Percentiles rank a stretch among this genome's conserved stretches.
Evolutionary conservation across 495 filamentous ascomycete genomes (phyloP).

Genomic region (Annulohypoxylon moriforme): DNA sequence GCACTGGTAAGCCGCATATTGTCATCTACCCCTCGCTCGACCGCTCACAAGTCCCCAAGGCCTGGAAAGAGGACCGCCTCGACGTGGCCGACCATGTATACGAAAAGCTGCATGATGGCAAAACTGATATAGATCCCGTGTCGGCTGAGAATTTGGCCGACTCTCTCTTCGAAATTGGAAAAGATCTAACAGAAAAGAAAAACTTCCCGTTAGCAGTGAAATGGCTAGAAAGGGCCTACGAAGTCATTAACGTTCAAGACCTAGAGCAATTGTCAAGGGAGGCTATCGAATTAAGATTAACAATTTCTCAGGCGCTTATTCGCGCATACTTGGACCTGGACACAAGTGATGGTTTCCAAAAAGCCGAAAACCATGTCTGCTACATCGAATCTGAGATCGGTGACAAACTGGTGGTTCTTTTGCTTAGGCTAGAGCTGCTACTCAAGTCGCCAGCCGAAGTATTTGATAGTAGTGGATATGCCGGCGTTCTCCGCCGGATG

Average conservation of each 20-base stretch:
- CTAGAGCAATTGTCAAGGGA: conserved; percentile 67
- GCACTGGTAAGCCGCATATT: conserved; percentile 66
- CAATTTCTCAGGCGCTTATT: conserved; percentile 72
- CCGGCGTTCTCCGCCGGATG: conserved; percentile 64
- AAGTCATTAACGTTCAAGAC: conserved; percentile 67
- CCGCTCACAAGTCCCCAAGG: conserved; percentile 57
- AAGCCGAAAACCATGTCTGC: conserved; percentile 67
- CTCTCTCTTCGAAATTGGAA: conserved; percentile 78
- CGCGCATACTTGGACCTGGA: conserved; percentile 62
- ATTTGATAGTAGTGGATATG: conserved; percentile 64
- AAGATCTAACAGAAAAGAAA: conserved; percentile 62
- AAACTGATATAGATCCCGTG: conserved; percentile 56
- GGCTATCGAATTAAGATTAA: conserved; percentile 71
- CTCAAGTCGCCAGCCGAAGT: conserved; percentile 55
- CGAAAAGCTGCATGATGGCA: conserved; percentile 61
- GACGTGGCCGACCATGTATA: conserved; percentile 85
- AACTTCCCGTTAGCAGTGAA: conserved; percentile 67
- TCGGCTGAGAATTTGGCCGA: conserved; percentile 76
- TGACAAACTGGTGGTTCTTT: conserved; percentile 69
- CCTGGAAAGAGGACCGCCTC: conserved; percentile 75
- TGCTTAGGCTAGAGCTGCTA: conserved; percentile 77
- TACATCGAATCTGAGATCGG: conserved; percentile 70
- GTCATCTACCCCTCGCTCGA: conserved; percentile 19
- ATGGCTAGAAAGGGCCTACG: conserved; percentile 80
- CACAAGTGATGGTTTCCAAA: conserved; percentile 57